Conservation (phyloP, 2,329 filamentous ascomycete genomes). For the Ophiostoma triangulosporum region DNA sequence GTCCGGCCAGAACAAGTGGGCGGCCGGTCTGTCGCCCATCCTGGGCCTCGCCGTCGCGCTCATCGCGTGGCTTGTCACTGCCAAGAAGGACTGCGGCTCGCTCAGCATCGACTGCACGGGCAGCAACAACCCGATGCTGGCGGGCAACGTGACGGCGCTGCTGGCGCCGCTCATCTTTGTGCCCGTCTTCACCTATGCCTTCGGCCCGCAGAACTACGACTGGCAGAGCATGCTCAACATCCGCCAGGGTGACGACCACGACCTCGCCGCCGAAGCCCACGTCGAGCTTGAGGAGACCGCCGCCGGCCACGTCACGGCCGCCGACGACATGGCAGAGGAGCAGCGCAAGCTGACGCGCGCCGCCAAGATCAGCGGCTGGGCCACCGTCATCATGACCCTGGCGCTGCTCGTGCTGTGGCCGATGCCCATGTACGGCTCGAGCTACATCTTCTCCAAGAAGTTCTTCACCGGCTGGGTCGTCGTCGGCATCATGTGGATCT, state of each 20-base stretch:
- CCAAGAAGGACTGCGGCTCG: slow-evolving; percentile 52
- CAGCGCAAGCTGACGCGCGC: slow-evolving; percentile 21
- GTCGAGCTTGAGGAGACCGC: slow-evolving; percentile 53
- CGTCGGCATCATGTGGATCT: slow-evolving; percentile 69
- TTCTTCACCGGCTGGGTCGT: slow-evolving; percentile 77
- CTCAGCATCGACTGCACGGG: slow-evolving; percentile 65
- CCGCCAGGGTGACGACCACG: slow-evolving; percentile 64
- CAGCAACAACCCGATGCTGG: slow-evolving; percentile 77
- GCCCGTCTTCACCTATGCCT: slow-evolving; percentile 57
- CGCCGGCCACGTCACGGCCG: slow-evolving; percentile 21
- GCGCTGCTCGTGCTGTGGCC: slow-evolving; percentile 74
- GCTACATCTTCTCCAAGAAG: slow-evolving; percentile 67
- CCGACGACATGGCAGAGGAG: slow-evolving; percentile 22
- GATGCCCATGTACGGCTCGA: slow-evolving; percentile 76
- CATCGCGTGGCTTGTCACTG: slow-evolving; percentile 66
- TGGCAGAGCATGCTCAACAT: slow-evolving; percentile 75
- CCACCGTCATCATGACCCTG: slow-evolving; percentile 27
- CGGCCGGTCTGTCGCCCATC: slow-evolving; percentile 55
- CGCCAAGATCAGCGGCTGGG: slow-evolving; percentile 21
- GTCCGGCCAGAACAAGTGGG: slow-evolving; percentile 64
- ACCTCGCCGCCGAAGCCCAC: slow-evolving; percentile 52
- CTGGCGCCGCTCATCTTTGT: slow-evolving; percentile 64
- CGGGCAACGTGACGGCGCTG: slow-evolving; percentile 71
- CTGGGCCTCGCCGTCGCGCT: slow-evolving; percentile 56
- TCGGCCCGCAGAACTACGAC: slow-evolving; percentile 67